Percentiles rank a stretch among this genome's conserved stretches.
Conservation (phyloP, 192 early-diverging fungal species). For the Backusella morwellensis region DNA sequence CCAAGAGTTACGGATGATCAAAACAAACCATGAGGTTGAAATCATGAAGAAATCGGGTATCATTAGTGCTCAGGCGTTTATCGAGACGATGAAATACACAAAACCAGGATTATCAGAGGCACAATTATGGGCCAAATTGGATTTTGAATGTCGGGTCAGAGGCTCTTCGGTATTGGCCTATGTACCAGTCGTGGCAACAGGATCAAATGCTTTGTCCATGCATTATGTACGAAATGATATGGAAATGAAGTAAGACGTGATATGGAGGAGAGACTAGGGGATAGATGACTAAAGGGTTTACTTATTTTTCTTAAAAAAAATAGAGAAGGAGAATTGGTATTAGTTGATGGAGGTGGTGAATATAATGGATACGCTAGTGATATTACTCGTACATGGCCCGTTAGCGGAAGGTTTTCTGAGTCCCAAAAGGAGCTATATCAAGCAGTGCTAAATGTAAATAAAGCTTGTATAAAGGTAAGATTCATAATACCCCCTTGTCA, state of each 20-base stretch:
- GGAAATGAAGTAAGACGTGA: conserved; percentile 40
- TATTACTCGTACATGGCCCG: conserved; percentile 92
- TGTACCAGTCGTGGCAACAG: conserved; percentile 95
- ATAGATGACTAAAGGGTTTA: neutral
- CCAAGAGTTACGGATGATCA: conserved; percentile 74
- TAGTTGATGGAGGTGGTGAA: conserved; percentile 91
- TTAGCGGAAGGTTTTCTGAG: conserved; percentile 81
- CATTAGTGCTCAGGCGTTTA: conserved; percentile 78
- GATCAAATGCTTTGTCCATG: conserved; percentile 85
- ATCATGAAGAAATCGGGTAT: conserved; percentile 77
- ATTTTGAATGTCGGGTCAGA: conserved; percentile 61
- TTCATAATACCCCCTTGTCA: neutral
- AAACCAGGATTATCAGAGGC: conserved; percentile 70
- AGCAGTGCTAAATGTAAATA: conserved; percentile 80
- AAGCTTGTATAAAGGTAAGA: conserved; percentile 77
- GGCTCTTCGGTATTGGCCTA: conserved; percentile 77
- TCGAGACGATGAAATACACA: conserved; percentile 74
- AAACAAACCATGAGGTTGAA: conserved; percentile 74
- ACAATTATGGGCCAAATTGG: conserved; percentile 73
- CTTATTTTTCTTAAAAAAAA: neutral
- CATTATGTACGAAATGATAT: conserved; percentile 94
- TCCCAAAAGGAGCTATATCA: conserved; percentile 84
- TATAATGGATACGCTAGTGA: conserved; percentile 89
- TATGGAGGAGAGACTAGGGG: neutral
- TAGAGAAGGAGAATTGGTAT: conserved; percentile 76